Evolutionary conservation across 768 basidiomycete species (phyloP).

Genomic region (Cystofilobasidium macerans): DNA sequence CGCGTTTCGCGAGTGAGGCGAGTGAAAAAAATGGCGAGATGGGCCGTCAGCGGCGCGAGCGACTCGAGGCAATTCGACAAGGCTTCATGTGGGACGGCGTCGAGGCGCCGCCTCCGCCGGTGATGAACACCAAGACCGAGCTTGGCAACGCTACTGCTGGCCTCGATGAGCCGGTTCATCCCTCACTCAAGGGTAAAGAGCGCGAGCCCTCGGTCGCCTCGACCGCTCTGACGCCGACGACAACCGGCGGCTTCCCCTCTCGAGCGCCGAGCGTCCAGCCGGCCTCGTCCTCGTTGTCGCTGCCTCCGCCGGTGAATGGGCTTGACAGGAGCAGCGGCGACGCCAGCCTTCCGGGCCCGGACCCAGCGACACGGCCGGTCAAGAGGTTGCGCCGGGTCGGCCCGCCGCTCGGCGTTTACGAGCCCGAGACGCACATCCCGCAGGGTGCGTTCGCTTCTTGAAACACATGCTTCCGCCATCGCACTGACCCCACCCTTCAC

Average conservation of each 20-base stretch:
- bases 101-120: background rate
- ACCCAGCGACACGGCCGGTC: background rate
- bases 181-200: background rate
- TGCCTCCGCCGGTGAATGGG: too few species aligned
- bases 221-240: background rate
- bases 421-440: conserved; percentile 64
- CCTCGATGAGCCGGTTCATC: background rate
- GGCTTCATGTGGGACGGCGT: conserved; percentile 17
- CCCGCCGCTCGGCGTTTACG: conserved; percentile 61
- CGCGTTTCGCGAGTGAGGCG: conserved; percentile 57
- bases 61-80: conserved; percentile 35
- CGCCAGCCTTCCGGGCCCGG: background rate
- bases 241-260: background rate
- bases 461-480: background rate
- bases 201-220: background rate
- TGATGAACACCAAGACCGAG: background rate
- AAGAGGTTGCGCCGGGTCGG: conserved; percentile 16
- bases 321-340: background rate
- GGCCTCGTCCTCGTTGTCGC: too few species aligned
- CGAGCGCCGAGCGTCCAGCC: background rate
- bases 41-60: conserved; percentile 35
- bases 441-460: conserved; percentile 34
- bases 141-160: background rate
- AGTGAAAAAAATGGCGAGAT: conserved; percentile 48
- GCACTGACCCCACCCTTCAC: background rate